Conservation (phyloP, 139 green algal species). For the Monoraphidium neglectum region DNA sequence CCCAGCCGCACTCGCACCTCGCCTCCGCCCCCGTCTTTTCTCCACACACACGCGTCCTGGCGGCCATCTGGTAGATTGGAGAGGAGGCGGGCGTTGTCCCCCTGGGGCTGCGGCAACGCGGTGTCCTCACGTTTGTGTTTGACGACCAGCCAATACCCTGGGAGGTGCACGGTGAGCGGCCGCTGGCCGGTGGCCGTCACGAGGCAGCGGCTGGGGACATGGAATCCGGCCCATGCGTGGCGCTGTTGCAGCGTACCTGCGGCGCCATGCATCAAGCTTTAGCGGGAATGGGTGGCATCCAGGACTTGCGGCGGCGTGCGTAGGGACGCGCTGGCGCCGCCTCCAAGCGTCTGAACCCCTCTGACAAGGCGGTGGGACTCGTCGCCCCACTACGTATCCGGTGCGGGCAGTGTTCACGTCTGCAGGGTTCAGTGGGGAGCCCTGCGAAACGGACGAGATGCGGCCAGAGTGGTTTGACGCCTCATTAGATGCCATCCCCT, state of each 20-base stretch:
- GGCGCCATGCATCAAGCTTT: neutral
- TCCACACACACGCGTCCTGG: neutral
- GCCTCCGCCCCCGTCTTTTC: no score
- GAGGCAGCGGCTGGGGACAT: neutral
- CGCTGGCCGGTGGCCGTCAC: neutral
- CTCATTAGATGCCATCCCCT: slow-evolving; percentile 39
- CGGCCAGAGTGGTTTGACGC: slow-evolving; percentile 48
- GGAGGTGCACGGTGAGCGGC: slow-evolving; percentile 59
- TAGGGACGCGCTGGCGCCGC: neutral
- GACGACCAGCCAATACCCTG: slow-evolving; percentile 54
- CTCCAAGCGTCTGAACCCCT: no score
- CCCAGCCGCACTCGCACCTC: no score
- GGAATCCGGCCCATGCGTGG: neutral
- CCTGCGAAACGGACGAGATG: slow-evolving; percentile 65
- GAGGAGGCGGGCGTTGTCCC: slow-evolving; percentile 51
- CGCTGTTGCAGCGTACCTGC: neutral
- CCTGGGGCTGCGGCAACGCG: slow-evolving; percentile 24
- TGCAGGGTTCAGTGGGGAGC: slow-evolving; percentile 38
- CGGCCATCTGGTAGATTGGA: slow-evolving; percentile 36
- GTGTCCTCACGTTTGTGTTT: slow-evolving; percentile 56
- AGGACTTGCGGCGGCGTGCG: neutral
- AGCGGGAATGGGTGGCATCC: neutral
- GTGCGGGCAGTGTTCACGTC: slow-evolving; percentile 42
- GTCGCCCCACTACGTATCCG: no score
- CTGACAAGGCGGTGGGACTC: no score